Percentiles rank a stretch among this genome's conserved stretches.
Conservation (phyloP, 2,329 filamentous ascomycete genomes). For the Phyllosticta capitalensis region DNA sequence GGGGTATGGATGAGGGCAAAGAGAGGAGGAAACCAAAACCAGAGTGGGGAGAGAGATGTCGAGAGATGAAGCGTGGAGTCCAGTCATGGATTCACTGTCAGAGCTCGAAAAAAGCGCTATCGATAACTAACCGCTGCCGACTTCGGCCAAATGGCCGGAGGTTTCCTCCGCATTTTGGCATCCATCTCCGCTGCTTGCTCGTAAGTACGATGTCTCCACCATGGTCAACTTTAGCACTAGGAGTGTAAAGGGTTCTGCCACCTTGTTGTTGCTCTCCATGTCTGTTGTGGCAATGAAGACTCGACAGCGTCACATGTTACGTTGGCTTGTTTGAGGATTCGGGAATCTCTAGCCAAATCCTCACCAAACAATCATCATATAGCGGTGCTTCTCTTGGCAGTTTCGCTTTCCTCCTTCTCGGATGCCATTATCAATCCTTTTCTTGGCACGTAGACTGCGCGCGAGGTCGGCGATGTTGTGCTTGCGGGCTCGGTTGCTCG, state of each 20-base stretch:
- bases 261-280: neutral
- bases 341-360: neutral
- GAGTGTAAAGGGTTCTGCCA: too few species aligned
- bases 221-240: too few species aligned
- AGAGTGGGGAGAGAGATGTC: neutral
- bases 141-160: neutral
- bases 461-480: too few species aligned
- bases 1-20: neutral
- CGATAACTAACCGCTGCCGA: constrained; percentile 2
- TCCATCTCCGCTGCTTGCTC: too few species aligned
- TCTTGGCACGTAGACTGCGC: neutral
- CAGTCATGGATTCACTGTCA: neutral
- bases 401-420: neutral
- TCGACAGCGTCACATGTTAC: neutral
- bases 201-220: too few species aligned
- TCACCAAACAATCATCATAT: neutral
- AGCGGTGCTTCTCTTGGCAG: too few species aligned
- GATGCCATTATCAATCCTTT: neutral
- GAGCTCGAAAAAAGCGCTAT: constrained; percentile 6
- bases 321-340: neutral
- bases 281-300: neutral
- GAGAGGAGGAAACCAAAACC: neutral
- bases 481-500: too few species aligned
- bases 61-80: neutral
- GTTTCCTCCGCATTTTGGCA: neutral